Base-by-base conservation (phyloP, 1,284 basidiomycete species). In the Entoloma clypeatum region DNA sequence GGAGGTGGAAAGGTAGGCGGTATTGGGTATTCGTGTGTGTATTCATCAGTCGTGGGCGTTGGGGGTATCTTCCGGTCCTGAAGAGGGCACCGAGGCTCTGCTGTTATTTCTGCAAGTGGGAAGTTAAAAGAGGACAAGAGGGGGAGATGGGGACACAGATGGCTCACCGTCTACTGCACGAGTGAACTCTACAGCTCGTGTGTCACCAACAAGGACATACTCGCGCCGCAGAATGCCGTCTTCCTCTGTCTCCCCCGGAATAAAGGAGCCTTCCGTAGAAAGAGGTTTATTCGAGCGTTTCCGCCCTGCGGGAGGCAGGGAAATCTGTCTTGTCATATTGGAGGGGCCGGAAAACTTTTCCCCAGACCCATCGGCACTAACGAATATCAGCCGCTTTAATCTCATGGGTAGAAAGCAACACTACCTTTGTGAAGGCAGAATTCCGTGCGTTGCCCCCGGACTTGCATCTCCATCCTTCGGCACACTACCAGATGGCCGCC, bases 181-280 rank as follows among this genome's bases (percentile, higher is more conserved):
- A 56, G 81, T 82, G 52, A 89, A 85, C 52, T 89, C 86, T 0
- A 89, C 78, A 3, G 82, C 81, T 35, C 76, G 71, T 16, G 76
- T 77, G 58, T 90, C 83, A 3, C 77, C 84, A 3, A 90, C 82
- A 1, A 90, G 69, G 1, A 89, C 86, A 49, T 90, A 90, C 54
- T 89, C 86, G 31, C 81, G 68, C 18, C 85, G 67, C 14, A 88
- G 66, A 29, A 80, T 64, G 0, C 83, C 84, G 57, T 88, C 85
- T 57, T 88, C 85, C 54, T 88, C 86, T 0, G 80, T 83, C 60
- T 88, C 86, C 5, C 85, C 86, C n/a, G 84, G 84, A 39, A 87
- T 86, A 39, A 77, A 61, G 0, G 84, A 86, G 1, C 71, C 77
- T 44, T 88, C 84, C 0, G 74, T 73, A 2, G 77, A 76, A 3